These are phyloP conservation scores for Apocynum venetum DNA, from an alignment of 257 asterid species.

Conservation along the genomic window DNA sequence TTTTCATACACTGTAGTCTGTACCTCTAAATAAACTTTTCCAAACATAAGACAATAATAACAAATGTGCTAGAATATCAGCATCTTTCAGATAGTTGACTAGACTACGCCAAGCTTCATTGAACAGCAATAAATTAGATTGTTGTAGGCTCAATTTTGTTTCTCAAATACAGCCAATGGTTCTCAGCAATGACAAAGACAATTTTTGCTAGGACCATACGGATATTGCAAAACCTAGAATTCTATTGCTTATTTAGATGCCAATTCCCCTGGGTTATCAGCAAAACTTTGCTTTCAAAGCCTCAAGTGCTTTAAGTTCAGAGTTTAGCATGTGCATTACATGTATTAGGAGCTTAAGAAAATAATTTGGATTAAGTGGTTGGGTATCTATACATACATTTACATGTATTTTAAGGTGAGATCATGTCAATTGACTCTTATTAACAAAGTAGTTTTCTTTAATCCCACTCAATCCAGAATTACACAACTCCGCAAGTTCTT, in stretches of 20 bases:
- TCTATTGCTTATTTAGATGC: not conserved
- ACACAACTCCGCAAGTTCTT: not conserved
- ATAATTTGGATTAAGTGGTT: no score
- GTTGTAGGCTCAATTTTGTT: not conserved
- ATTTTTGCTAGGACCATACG: not conserved
- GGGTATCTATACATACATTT: no score
- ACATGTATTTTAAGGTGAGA: no score
- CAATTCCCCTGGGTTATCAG: not conserved
- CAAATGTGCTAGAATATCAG: not conserved
- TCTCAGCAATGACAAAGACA: not conserved
- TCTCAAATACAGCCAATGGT: not conserved
- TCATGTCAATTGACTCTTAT: no score
- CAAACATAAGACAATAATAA: not conserved
- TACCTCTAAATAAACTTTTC: not conserved
- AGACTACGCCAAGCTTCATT: not conserved
- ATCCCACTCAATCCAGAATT: not conserved
- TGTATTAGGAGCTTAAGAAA: no score
- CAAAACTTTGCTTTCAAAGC: no score
- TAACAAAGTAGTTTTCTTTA: no score
- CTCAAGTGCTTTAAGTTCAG: no score
- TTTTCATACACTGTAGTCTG: not conserved
- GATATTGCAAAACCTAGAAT: not conserved
- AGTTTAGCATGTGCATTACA: no score
- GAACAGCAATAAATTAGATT: not conserved
- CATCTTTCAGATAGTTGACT: not conserved